These are phyloP conservation scores for Mytilinidion resinicola DNA, from an alignment of 495 filamentous ascomycete genomes.

Conservation along the genomic window DNA sequence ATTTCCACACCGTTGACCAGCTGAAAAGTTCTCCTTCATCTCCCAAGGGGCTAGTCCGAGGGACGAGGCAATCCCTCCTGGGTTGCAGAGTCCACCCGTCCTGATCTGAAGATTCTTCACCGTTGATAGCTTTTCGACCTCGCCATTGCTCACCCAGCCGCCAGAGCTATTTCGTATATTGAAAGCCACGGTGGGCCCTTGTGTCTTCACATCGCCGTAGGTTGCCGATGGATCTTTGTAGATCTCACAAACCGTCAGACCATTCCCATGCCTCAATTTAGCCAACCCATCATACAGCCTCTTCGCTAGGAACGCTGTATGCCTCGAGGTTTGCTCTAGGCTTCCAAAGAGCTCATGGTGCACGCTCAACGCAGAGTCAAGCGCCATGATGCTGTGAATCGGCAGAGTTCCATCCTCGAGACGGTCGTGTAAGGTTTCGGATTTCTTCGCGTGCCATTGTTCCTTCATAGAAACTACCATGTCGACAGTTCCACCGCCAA, in stretches of 20 bases:
- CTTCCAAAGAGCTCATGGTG: slow-evolving; percentile 65
- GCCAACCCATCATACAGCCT: slow-evolving; percentile 53
- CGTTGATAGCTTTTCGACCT: slow-evolving; percentile 76
- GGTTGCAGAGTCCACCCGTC: slow-evolving; percentile 85
- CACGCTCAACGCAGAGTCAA: slow-evolving; percentile 63
- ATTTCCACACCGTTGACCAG: slow-evolving; percentile 59
- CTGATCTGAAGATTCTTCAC: slow-evolving; percentile 74
- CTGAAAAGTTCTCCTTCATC: slow-evolving; percentile 71
- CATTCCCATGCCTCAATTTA: slow-evolving; percentile 61
- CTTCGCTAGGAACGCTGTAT: slow-evolving; percentile 61
- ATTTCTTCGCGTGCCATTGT: slow-evolving; percentile 70
- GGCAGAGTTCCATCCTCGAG: slow-evolving; percentile 89
- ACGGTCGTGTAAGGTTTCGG: slow-evolving; percentile 63
- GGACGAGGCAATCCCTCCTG: slow-evolving; percentile 68
- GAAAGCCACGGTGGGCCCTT: slow-evolving; percentile 81
- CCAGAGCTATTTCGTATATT: slow-evolving; percentile 64
- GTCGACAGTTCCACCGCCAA: slow-evolving; percentile 94
- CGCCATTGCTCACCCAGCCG: slow-evolving; percentile 70
- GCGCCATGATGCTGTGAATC: slow-evolving; percentile 79
- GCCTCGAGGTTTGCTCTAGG: slow-evolving; percentile 64
- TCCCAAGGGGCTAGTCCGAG: slow-evolving; percentile 69
- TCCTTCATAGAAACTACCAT: slow-evolving; percentile 59
- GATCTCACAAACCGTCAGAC: slow-evolving; percentile 55
- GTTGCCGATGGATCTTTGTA: slow-evolving; percentile 45
- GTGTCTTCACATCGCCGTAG: slow-evolving; percentile 42